Percentiles rank a stretch among this genome's conserved stretches.
Evolutionary conservation across 1,284 basidiomycete genomes (phyloP).

Genomic region (Ustilago shanxiensis): DNA sequence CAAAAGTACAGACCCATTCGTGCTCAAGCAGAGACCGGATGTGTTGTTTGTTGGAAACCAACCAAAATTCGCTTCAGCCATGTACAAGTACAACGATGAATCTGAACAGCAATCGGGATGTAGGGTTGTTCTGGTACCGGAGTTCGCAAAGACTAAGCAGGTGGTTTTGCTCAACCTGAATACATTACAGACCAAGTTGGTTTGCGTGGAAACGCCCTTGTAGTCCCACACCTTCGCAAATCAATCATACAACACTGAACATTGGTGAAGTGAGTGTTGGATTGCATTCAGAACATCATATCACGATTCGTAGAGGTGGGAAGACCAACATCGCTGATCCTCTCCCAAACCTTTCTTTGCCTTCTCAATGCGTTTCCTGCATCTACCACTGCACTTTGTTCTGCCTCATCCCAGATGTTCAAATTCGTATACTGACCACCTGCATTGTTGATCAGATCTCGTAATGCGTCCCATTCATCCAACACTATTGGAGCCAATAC

Average conservation of each 20-base stretch:
- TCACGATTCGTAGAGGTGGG: conserved; percentile 4
- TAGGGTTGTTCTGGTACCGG: conserved; percentile 85
- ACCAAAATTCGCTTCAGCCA: conserved; percentile 73
- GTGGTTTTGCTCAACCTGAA: conserved; percentile 77
- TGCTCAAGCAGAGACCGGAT: conserved; percentile 85
- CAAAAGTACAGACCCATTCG: conserved; percentile 87
- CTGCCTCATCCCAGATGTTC: conserved; percentile 39
- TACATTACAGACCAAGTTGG: conserved; percentile 74
- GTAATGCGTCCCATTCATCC: conserved; percentile 64
- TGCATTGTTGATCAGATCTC: conserved; percentile 59
- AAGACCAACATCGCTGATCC: conserved; percentile 25
- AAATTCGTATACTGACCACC: conserved; percentile 43
- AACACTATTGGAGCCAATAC: conserved; percentile 28
- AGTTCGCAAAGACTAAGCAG: conserved; percentile 78
- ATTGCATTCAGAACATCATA: background rate
- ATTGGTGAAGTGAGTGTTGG: background rate
- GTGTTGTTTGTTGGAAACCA: conserved; percentile 95
- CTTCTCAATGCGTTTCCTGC: conserved; percentile 39
- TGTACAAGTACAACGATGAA: conserved; percentile 70
- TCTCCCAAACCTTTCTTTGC: conserved; percentile 38
- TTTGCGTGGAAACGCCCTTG: conserved; percentile 48
- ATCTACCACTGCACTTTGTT: conserved; percentile 26
- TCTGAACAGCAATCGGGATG: conserved; percentile 68
- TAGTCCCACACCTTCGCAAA: too few relatives aligned
- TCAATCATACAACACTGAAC: too few relatives aligned